A percentile compares a stretch with the other conserved stretches of the same genome.
Conservation (phyloP, 495 filamentous ascomycete species). For the Neurospora sp. region DNA sequence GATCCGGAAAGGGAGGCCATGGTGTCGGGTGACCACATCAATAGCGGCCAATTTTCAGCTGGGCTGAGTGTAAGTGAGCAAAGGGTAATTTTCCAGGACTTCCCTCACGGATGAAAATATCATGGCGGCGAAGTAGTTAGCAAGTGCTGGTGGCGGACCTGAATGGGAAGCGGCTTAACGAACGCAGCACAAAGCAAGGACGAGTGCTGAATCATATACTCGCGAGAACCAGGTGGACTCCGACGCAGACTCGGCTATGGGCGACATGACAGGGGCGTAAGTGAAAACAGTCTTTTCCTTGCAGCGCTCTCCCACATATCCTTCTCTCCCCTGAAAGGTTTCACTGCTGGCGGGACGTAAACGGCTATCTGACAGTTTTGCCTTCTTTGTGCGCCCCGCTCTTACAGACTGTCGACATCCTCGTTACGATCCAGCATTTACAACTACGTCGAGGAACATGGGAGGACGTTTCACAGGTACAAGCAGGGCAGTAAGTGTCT, state of each 20-base stretch:
- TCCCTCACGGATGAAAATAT: neutral
- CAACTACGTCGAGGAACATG: constrained; percentile 21
- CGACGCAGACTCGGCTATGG: constrained; percentile 6
- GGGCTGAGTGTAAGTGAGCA: constrained; percentile 5
- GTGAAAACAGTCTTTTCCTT: neutral
- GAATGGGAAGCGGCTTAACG: neutral
- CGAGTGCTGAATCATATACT: neutral
- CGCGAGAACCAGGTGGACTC: constrained; percentile 2
- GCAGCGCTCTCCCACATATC: neutral
- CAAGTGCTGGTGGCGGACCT: neutral
- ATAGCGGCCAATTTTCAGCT: neutral
- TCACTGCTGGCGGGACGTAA: neutral
- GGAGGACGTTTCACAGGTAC: constrained; percentile 26
- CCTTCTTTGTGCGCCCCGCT: neutral
- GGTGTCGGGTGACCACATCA: neutral
- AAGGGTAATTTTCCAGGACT: neutral
- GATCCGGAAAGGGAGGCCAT: neutral
- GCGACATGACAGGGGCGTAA: constrained; percentile 1
- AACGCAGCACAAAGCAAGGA: neutral
- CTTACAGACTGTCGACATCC: constrained; percentile 2
- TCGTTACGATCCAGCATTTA: constrained; percentile 10
- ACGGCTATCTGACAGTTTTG: neutral
- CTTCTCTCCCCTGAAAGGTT: neutral
- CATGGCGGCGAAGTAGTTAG: neutral
- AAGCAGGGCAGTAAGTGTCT: constrained; percentile 26